Conservation (phyloP, 2,329 filamentous ascomycete genomes). For the Pyricularia sp. region DNA sequence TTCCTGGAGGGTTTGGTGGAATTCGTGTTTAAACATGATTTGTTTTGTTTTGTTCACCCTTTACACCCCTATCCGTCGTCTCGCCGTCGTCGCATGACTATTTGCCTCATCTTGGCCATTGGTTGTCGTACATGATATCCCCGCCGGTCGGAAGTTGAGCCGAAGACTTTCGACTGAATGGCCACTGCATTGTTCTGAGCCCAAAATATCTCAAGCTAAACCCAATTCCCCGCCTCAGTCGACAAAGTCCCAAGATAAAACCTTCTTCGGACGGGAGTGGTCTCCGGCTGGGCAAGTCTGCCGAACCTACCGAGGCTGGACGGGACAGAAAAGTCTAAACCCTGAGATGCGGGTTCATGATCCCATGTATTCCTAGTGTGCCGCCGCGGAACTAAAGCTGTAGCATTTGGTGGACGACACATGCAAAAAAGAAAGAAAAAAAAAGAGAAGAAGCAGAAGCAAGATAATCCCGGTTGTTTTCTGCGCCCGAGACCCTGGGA, state of each 20-base stretch:
- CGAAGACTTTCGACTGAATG: background rate
- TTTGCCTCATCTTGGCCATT: background rate
- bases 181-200: background rate
- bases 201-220: background rate
- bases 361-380: background rate
- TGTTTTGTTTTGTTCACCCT: background rate
- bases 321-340: background rate
- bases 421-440: background rate
- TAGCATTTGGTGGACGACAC: background rate
- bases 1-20: background rate
- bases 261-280: background rate
- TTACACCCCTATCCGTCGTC: background rate
- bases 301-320: background rate
- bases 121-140: too few species aligned
- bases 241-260: background rate
- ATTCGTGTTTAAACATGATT: background rate
- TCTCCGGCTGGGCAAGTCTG: background rate
- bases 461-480: background rate
- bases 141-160: background rate
- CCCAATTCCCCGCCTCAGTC: background rate
- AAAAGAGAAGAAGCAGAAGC: background rate
- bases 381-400: background rate
- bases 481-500: background rate
- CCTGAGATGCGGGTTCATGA: background rate
- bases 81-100: background rate